A percentile compares a stretch with the other conserved stretches of the same genome.
Conservation (phyloP, 2,329 filamentous ascomycete species). For the Colletotrichum theobromicola region DNA sequence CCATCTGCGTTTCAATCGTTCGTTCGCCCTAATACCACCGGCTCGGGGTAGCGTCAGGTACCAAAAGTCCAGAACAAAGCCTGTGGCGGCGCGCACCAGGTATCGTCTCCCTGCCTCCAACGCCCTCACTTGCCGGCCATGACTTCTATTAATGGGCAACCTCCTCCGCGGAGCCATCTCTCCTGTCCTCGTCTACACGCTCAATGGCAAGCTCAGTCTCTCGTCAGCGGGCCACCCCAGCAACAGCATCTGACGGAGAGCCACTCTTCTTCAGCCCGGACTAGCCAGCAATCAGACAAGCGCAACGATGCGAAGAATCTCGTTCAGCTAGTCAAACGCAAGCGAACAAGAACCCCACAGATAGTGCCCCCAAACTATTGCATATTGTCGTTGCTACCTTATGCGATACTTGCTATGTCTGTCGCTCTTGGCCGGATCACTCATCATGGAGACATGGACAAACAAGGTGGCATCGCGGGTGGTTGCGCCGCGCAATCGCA, state of each 20-base stretch:
- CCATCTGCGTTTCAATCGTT: background rate
- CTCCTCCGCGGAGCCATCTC: background rate
- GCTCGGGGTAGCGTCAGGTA: background rate
- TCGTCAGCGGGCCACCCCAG: slow-evolving; percentile 3
- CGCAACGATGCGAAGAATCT: background rate
- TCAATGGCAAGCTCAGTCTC: background rate
- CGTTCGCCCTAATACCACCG: background rate
- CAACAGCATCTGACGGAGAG: background rate
- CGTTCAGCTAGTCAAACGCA: slow-evolving; percentile 13
- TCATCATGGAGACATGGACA: too few relatives aligned
- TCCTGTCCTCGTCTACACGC: background rate
- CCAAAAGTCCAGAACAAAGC: slow-evolving; percentile 6
- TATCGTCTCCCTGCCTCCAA: background rate
- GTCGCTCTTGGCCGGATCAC: background rate
- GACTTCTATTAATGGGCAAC: slow-evolving; percentile 6
- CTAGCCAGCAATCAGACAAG: slow-evolving; percentile 9
- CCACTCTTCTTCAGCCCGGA: slow-evolving; percentile 1
- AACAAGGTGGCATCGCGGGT: background rate
- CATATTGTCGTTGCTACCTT: background rate
- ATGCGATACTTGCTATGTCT: background rate
- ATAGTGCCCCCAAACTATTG: background rate
- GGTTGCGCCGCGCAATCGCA: slow-evolving; percentile 1
- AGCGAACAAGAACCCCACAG: slow-evolving; percentile 8
- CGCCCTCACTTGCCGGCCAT: background rate
- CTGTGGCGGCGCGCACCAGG: background rate